Evolutionary conservation across 192 early-diverging fungal genomes (phyloP).

Genomic region (Cladochytrium replicatum): DNA sequence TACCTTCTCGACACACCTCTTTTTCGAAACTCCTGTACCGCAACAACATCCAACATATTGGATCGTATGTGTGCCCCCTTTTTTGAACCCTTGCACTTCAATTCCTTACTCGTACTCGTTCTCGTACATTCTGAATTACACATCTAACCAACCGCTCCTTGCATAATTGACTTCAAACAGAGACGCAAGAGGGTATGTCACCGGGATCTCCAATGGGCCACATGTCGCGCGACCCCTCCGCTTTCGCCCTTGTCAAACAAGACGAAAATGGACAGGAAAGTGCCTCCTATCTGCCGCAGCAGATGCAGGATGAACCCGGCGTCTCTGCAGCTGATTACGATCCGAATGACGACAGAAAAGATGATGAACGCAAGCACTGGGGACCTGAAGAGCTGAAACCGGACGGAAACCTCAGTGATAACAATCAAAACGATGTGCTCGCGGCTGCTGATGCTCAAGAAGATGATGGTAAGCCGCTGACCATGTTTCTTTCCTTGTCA

Average conservation of each 20-base stretch:
- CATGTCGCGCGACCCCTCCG: no score
- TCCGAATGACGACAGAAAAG: conserved; percentile 60
- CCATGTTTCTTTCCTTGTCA: no score
- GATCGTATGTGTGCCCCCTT: no score
- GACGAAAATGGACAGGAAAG: background rate
- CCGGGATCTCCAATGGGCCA: background rate
- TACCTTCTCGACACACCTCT: no score
- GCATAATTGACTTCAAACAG: background rate
- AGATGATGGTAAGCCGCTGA: no score
- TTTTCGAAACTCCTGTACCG: no score
- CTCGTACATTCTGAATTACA: background rate
- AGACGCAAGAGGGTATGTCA: background rate
- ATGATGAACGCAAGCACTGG: conserved; percentile 44
- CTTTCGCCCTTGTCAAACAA: conserved; percentile 8
- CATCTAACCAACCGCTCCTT: conserved; percentile 1
- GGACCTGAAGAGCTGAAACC: conserved; percentile 22
- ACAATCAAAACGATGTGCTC: conserved; percentile 46
- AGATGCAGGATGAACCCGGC: conserved; percentile 9
- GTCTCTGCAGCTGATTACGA: conserved; percentile 64
- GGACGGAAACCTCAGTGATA: conserved; percentile 31
- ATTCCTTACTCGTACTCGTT: no score
- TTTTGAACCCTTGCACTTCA: no score
- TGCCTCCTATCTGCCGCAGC: no score
- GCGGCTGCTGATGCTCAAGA: no score
- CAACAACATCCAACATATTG: no score